Evolutionary conservation across 176 grass and related monocot genomes (phyloP).

Genomic region (Eremochloa ophiuroides): DNA sequence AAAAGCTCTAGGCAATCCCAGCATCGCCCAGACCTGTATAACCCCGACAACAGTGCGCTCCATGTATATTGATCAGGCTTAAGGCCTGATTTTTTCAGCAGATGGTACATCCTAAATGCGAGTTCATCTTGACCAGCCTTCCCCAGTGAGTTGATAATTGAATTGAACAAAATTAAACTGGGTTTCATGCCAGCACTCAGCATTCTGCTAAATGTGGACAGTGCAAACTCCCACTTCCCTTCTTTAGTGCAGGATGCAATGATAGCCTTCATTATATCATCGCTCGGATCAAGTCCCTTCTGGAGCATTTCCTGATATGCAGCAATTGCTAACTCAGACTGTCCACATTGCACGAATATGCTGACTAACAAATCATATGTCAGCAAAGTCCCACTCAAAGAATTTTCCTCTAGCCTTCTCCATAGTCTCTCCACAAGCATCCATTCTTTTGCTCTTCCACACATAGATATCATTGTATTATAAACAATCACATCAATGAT

Average conservation of each 20-base stretch:
- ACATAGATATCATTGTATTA: conserved; percentile 85
- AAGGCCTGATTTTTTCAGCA: conserved; percentile 54
- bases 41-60: conserved; percentile 64
- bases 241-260: conserved; percentile 83
- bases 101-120: conserved; percentile 79
- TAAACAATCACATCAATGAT: conserved; percentile 69
- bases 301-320: conserved; percentile 79
- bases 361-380: conserved; percentile 85
- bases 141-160: conserved; percentile 78
- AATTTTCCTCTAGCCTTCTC: conserved; percentile 57
- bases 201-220: conserved; percentile 63
- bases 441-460: conserved; percentile 74
- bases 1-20: conserved; percentile 68
- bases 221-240: conserved; percentile 70
- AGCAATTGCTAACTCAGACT: conserved; percentile 60
- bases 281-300: conserved; percentile 53
- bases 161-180: conserved; percentile 76
- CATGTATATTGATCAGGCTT: conserved; percentile 84
- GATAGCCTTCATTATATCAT: conserved; percentile 84
- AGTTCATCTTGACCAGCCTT: conserved; percentile 74
- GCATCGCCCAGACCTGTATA: conserved; percentile 69
- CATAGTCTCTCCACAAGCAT: conserved; percentile 65
- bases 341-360: conserved; percentile 83
- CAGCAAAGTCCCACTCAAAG: conserved; percentile 52
- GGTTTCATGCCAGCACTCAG: conserved; percentile 70